Evolutionary conservation across 2,329 filamentous ascomycete species (phyloP).

Genomic region (Dactylellina haptotyla): DNA sequence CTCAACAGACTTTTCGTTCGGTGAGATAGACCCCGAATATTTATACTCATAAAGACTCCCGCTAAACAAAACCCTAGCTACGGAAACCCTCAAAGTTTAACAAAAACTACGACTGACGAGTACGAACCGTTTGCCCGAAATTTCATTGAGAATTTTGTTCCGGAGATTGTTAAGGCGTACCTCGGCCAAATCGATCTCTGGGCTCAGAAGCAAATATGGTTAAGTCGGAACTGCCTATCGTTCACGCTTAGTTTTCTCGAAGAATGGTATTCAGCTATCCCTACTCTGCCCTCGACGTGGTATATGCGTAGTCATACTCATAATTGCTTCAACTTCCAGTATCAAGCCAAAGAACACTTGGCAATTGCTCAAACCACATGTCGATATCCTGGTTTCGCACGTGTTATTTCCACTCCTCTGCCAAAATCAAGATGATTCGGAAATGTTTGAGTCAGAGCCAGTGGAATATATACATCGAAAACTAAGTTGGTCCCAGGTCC

Average conservation of each 20-base stretch:
- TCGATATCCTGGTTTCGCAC: slow-evolving; percentile 91
- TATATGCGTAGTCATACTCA: too few species aligned
- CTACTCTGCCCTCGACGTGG: not conserved
- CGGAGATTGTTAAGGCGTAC: slow-evolving; percentile 95
- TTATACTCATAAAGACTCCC: slow-evolving; percentile 9
- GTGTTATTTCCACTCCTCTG: slow-evolving; percentile 96
- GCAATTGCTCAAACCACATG: slow-evolving; percentile 89
- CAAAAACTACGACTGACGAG: slow-evolving; percentile 74
- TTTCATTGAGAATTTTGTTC: slow-evolving; percentile 90
- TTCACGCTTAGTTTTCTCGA: slow-evolving; percentile 95
- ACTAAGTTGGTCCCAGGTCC: slow-evolving; percentile 67
- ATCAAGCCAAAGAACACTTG: slow-evolving; percentile 98
- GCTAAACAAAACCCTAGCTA: slow-evolving; percentile 70
- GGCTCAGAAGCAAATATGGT: slow-evolving; percentile 92
- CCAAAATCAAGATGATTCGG: slow-evolving; percentile 88
- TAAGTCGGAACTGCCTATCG: slow-evolving; percentile 91
- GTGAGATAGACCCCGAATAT: slow-evolving; percentile 64
- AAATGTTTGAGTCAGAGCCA: slow-evolving; percentile 92
- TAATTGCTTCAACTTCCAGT: slow-evolving; percentile 50
- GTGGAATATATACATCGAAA: slow-evolving; percentile 97
- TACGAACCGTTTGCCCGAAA: slow-evolving; percentile 85
- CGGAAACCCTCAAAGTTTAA: slow-evolving; percentile 81
- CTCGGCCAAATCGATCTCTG: slow-evolving; percentile 95
- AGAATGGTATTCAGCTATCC: slow-evolving; percentile 70
- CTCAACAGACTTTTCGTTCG: slow-evolving; percentile 93